Base-by-base conservation (phyloP, 2,329 filamentous ascomycete species). In the Nigrospora oryzae region DNA sequence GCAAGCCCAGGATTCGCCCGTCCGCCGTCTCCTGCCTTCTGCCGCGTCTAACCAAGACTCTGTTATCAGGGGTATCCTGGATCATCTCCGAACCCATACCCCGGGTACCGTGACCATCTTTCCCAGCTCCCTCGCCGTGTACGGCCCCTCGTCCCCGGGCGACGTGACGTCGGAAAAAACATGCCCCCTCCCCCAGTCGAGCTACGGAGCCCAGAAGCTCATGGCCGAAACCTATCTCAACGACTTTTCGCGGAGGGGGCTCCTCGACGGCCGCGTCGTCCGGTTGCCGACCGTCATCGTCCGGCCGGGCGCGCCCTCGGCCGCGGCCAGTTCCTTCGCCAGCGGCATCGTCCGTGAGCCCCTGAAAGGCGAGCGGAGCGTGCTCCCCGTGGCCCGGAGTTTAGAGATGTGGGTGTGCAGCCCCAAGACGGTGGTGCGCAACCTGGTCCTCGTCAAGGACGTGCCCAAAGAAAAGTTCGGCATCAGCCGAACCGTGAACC, bases 291-390 rank as follows among this genome's bases (percentile, higher is more conserved):
- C 79, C 0, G 72, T 83, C 14, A 75, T 76, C 0, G 76, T 83
- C 2, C 67, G 80, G 5, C 75, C 79, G 0, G 79, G 80, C 2
- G 70, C 68, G 30, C 79, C 80, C 0, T 79, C 79, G 3, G 75
- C 75, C 0, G 78, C 79, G 0, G 79, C 79, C 2, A 77, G 72
- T 4, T 77, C 73, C 0, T 83, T 83, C 52, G 68, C 79, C 1
- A 77, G 68, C 3, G 79, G 79, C 1, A 82, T 84, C 53, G 76
- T 83, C 37, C 67, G 79, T 3, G 79, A 83, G 58, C 75, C 77
- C 0, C 59, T 81, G 15, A 66, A 73, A 36, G 71, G 72, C 13
- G 58, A 68, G 47, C 56, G 63, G 30, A 68, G 64, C n/a, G 54
- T 70, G 4, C 63, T 74, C 4, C 64, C 71, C 15, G 63, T 70